Base-by-base conservation (phyloP, 2,329 filamentous ascomycete species). In the Fusarium sp. region DNA sequence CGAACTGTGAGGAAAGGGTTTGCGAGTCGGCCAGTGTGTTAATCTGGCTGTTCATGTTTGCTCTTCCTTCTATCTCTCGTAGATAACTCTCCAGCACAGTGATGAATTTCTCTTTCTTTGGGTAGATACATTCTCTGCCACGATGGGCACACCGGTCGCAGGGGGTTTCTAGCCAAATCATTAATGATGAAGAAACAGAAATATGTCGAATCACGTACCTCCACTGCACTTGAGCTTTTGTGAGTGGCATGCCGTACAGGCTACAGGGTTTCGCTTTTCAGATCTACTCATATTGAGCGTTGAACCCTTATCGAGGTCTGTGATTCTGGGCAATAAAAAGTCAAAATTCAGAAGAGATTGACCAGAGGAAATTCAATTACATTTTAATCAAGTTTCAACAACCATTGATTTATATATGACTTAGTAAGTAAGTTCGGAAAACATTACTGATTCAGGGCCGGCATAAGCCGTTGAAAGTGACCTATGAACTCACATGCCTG, bases 141-240 rank as follows among this genome's bases (percentile, higher is more conserved):
- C 47, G 47, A 20, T 53, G 37, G 6, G 37, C 6, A 15, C 54
- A 53, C 2, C 54, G 54, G 0, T 56, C 37, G 0, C 54, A 56
- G 7, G 54, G 54, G 19, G 14, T 44, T 22, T 30, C 54, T 56
- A 23, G 9, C 4, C 8, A 33, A 0, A 15, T 0, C 2, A 17
- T 53, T 11, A 56, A 27, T 25, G 6, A 14, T 22, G 1, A 14
- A 2, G 2, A 9, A 7, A 3, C 1, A 6, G 7, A 13, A 3
- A 19, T 4, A 7, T 9, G 8, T 20, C 6, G 4, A 6, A 20
- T n/a, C 15, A 44, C 48, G 6, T 6, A 54, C 54, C 48, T 56
- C 54, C 48, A 17, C 30, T 56, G 20, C 54, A 56, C 27, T 56
- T 56, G 23, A 54, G 11, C 27, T 56, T 56, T 30, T 56, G 37